phyloP scores from a whole-genome alignment of 345 rosid genomes.

The Trapa incisa region DNA sequence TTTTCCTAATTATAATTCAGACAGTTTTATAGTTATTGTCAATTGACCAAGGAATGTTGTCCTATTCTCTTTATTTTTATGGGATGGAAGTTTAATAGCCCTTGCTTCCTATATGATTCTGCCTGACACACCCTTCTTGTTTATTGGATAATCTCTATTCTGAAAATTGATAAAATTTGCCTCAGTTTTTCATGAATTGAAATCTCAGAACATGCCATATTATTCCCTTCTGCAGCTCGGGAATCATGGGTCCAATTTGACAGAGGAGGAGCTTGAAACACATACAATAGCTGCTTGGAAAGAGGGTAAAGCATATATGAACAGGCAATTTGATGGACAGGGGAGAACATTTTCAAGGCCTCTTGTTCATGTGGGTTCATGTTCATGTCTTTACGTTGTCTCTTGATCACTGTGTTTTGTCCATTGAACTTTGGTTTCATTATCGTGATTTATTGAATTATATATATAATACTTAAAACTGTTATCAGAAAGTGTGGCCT shows the following conservation, averaged over 20 bases:
- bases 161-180: background rate
- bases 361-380: conserved; percentile 48
- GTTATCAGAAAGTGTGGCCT: too few relatives aligned
- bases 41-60: background rate
- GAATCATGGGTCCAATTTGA: conserved; percentile 57
- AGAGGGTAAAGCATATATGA: conserved; percentile 62
- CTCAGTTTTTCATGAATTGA: background rate
- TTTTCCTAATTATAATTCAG: too few relatives aligned
- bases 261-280: conserved; percentile 73
- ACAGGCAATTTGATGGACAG: conserved; percentile 56
- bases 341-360: conserved; percentile 36
- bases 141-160: background rate
- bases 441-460: background rate
- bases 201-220: background rate
- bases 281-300: conserved; percentile 96
- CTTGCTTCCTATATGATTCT: background rate
- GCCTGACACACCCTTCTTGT: background rate
- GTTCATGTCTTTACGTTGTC: background rate
- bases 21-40: too few relatives aligned
- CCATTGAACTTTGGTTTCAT: background rate
- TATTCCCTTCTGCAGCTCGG: conserved; percentile 41
- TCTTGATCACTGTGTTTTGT: conserved; percentile 1
- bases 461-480: background rate
- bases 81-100: background rate
- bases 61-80: background rate